phyloP scores from a whole-genome alignment of 192 early-diverging fungal genomes.

The Entomortierella chlamydospora region DNA sequence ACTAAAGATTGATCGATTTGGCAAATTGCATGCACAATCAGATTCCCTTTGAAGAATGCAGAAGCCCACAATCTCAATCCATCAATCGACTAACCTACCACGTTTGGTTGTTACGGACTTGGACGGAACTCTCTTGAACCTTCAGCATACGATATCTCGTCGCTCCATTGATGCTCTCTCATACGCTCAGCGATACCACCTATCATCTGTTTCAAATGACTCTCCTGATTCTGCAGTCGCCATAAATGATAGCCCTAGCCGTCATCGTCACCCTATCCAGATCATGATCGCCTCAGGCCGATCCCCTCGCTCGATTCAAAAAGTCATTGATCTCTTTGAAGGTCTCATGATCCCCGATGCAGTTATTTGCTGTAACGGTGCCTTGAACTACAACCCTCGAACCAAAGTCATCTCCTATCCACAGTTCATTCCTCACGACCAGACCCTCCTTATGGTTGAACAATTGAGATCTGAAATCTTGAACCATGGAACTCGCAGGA shows the following conservation, averaged over 20 bases:
- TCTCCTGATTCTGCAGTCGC: background rate
- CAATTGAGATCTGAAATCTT: slow-evolving; percentile 5
- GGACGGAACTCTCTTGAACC: slow-evolving; percentile 56
- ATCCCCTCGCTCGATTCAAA: slow-evolving; percentile 53
- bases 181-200: slow-evolving; percentile 21
- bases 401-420: slow-evolving; percentile 27
- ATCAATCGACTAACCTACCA: slow-evolving; percentile 24
- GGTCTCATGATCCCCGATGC: slow-evolving; percentile 52
- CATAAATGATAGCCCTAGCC: background rate
- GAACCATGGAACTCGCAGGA: background rate
- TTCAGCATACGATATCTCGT: slow-evolving; percentile 41
- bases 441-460: slow-evolving; percentile 4
- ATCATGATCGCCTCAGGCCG: slow-evolving; percentile 60
- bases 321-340: slow-evolving; percentile 54
- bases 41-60: slow-evolving; percentile 1
- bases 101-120: slow-evolving; percentile 44
- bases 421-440: slow-evolving; percentile 30
- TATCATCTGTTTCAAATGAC: background rate
- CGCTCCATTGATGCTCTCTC: slow-evolving; percentile 44
- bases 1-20: too few relatives aligned
- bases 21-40: too few relatives aligned
- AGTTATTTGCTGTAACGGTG: slow-evolving; percentile 59
- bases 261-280: slow-evolving; percentile 18
- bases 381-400: slow-evolving; percentile 43
- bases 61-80: slow-evolving; percentile 13